These are phyloP conservation scores for Oryza nivara DNA, from an alignment of 176 grass and related monocot genomes.

Conservation along the genomic window DNA sequence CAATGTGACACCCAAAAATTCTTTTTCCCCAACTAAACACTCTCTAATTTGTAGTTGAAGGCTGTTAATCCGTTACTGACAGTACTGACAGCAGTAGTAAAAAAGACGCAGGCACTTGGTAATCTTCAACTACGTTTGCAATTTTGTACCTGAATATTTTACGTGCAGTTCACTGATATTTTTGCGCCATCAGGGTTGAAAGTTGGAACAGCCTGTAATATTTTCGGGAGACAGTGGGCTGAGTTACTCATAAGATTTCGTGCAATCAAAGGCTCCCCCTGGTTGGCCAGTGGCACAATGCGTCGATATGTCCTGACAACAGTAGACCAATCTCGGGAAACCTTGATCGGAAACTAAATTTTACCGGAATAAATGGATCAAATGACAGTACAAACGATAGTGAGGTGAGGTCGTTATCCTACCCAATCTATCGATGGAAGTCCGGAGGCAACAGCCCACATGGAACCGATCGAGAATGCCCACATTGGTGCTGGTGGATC, in stretches of 20 bases:
- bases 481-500: background rate
- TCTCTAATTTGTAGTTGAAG: background rate
- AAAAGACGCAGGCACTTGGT: background rate
- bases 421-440: background rate
- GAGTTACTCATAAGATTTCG: background rate
- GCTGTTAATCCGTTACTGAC: background rate
- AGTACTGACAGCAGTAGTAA: background rate
- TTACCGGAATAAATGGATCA: background rate
- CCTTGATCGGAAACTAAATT: background rate
- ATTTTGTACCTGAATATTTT: too few relatives aligned
- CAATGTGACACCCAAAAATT: too few relatives aligned
- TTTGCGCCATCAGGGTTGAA: constrained; percentile 16
- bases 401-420: constrained; percentile 4
- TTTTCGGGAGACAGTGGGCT: background rate
- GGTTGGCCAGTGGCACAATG: background rate
- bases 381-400: background rate
- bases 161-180: background rate
- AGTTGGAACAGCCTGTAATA: background rate
- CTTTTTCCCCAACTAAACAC: too few relatives aligned
- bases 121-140: background rate
- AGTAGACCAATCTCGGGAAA: background rate
- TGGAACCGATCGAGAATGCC: background rate
- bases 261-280: constrained; percentile 20
- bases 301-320: background rate
- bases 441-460: background rate